Percentiles rank a stretch among this genome's conserved stretches.
These are phyloP conservation scores for Tephrocybe sp. DNA, from an alignment of 768 basidiomycete species.

Conservation along the genomic window DNA sequence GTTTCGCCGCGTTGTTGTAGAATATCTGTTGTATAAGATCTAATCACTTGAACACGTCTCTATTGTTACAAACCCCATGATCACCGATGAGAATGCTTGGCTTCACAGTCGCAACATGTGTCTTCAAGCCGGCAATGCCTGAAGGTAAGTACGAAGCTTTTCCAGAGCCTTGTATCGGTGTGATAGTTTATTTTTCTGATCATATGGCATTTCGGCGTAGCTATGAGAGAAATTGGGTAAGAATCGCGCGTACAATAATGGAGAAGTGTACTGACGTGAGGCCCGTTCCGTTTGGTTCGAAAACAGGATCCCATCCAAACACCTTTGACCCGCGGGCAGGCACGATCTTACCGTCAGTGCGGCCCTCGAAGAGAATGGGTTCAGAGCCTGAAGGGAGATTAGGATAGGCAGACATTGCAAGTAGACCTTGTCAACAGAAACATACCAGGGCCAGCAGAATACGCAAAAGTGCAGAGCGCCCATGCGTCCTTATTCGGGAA, in stretches of 20 bases:
- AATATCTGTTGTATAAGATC: neutral
- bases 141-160: slow-evolving; percentile 56
- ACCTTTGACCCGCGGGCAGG: slow-evolving; percentile 71
- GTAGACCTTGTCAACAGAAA: neutral
- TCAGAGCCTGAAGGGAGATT: slow-evolving; percentile 43
- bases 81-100: neutral
- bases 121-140: slow-evolving; percentile 25
- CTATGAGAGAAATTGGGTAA: slow-evolving; percentile 29
- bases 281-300: slow-evolving; percentile 73
- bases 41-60: neutral
- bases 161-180: slow-evolving; percentile 76
- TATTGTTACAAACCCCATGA: neutral
- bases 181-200: slow-evolving; percentile 70
- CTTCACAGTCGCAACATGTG: too few species aligned
- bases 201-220: slow-evolving; percentile 74
- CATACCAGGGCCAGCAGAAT: slow-evolving; percentile 75
- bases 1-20: neutral
- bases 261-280: slow-evolving; percentile 61
- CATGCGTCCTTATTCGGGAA: slow-evolving; percentile 81
- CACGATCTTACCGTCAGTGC: slow-evolving; percentile 89
- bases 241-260: neutral
- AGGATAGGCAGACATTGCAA: neutral
- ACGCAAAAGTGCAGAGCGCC: slow-evolving; percentile 96
- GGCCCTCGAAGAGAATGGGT: slow-evolving; percentile 77
- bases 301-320: slow-evolving; percentile 93